Percentiles rank a stretch among this genome's conserved stretches.
Conservation (phyloP, 331 rosid species). For the Malus hybrid region DNA sequence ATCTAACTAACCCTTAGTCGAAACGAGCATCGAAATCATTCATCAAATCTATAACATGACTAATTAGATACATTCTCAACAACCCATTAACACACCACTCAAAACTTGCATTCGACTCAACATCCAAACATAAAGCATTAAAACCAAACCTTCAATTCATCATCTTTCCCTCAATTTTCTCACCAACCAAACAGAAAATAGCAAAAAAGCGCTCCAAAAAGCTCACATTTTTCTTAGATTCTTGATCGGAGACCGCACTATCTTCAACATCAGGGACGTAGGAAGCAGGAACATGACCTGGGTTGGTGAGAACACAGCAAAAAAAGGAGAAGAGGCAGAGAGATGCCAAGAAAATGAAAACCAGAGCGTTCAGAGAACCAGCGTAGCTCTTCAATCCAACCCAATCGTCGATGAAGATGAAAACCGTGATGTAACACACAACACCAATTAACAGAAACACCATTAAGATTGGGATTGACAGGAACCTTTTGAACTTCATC, state of each 20-base stretch:
- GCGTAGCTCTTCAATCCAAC: constrained; percentile 51
- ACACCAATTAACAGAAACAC: constrained; percentile 43
- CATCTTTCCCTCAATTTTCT: neutral
- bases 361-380: constrained; percentile 46
- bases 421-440: constrained; percentile 51
- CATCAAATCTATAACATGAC: too few species aligned
- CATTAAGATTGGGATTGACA: constrained; percentile 43
- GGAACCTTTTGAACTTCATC: constrained; percentile 38
- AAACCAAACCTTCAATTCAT: neutral
- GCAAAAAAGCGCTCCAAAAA: neutral
- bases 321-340: constrained; percentile 62
- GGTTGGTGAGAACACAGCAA: constrained; percentile 59
- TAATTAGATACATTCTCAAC: neutral
- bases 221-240: constrained; percentile 43
- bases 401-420: constrained; percentile 71
- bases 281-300: constrained; percentile 71
- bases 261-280: constrained; percentile 74
- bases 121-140: constrained; percentile 5
- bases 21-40: too few species aligned
- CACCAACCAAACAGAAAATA: constrained; percentile 7
- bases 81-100: neutral
- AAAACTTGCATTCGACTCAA: neutral
- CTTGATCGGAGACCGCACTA: constrained; percentile 21
- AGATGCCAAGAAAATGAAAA: constrained; percentile 43
- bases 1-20: too few species aligned